A percentile compares a stretch with the other conserved stretches of the same genome.
phyloP scores from a whole-genome alignment of 352 stramenopile genomes.

The Plasmopara muralis region DNA sequence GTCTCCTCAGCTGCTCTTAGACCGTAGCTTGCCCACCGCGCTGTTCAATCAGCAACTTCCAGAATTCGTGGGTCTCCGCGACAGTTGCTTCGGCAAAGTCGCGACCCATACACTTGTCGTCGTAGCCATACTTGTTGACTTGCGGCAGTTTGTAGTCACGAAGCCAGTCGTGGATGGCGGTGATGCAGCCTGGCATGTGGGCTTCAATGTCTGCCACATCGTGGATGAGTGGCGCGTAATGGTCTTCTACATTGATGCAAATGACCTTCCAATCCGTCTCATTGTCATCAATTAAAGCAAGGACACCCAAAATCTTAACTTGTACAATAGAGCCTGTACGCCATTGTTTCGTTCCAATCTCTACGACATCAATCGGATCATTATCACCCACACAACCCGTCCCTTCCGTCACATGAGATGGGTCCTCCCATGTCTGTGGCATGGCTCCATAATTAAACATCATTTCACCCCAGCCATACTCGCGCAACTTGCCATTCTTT shows the following conservation, averaged over 20 bases:
- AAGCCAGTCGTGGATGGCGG: conserved; percentile 96
- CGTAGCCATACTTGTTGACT: conserved; percentile 98
- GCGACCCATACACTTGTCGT: conserved; percentile 92
- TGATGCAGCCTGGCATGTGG: conserved; percentile 90
- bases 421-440: conserved; percentile 99
- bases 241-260: conserved; percentile 94
- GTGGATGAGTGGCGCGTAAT: conserved; percentile 95
- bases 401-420: conserved; percentile 76
- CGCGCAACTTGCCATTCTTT: conserved; percentile 96
- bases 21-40: conserved; percentile 75
- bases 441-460: conserved; percentile 99
- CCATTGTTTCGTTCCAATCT: conserved; percentile 94
- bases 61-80: conserved; percentile 86
- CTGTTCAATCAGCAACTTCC: conserved; percentile 85
- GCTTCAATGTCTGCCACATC: conserved; percentile 96
- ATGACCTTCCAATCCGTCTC: conserved; percentile 99
- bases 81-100: conserved; percentile 85
- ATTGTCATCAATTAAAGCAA: conserved; percentile 99
- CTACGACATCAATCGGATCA: conserved; percentile 98
- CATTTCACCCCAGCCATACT: conserved; percentile 94
- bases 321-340: conserved; percentile 91
- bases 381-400: conserved; percentile 90
- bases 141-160: conserved; percentile 99
- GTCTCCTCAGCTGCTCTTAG: conserved; percentile 21
- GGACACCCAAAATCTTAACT: conserved; percentile 97